Base-by-base conservation (phyloP, 257 asterid species). In the Handroanthus guayacan region DNA sequence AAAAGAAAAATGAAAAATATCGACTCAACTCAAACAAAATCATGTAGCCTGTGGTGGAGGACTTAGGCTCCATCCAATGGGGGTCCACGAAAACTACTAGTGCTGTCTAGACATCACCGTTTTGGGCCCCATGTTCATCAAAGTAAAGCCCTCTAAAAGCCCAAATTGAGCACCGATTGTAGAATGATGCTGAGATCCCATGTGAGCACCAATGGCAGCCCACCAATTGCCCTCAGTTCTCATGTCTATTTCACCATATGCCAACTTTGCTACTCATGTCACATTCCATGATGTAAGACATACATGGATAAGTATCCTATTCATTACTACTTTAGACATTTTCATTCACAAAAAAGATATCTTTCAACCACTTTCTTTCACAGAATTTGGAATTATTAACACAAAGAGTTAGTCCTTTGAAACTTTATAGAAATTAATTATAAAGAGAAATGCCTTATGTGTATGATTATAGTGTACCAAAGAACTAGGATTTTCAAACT, bases 61-160 rank as follows among this genome's bases (percentile, higher is more conserved):
- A 5, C 8, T 41, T 41, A 41, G 45, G 6, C 25, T 8, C 31
- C 31, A 10, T 61, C 44, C 64, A 16, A 7, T 45, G 47, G 80
- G 73, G 82, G 80, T 68, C 85, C 82, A 74, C 69, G 78, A 65
- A 78, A 69, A 51, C 5, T 67, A 61, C 48, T 31, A 66, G 80
- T 69, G 80, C 47, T 61, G n/a, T 5, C 3, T 12, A 70, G 65
- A 47, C 39, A 78, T 80, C 76, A 64, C 75, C 69, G 50, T 56
- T 73, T 4, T 0, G 8, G 78, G 81, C 69, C 79, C 84, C 75
- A 63, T 63, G 47, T 77, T 68, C 69, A 60, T 71, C 77, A 72
- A 64, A 58, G 17, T 52, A 41, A 66, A 57, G 69, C 80, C 72
- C 76, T 72, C 82, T 18, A 48, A 79, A 79, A 80, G 87, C 84